Conservation (phyloP, 805 yeast genomes). For the Ogataea philodendri region DNA sequence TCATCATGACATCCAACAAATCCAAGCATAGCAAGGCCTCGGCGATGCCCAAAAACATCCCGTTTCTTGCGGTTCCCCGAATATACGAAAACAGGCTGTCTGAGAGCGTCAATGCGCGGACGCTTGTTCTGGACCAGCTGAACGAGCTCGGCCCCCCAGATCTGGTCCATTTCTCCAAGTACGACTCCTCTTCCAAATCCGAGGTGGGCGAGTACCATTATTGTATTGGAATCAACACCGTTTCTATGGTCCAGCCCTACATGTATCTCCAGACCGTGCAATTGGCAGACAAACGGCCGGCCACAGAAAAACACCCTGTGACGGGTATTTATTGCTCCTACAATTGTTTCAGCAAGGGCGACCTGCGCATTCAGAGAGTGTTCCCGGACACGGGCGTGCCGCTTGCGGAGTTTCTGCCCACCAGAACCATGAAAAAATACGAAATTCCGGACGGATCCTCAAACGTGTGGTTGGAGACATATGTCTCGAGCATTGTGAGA, state of each 20-base stretch:
- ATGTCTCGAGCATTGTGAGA: conserved; percentile 57
- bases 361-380: conserved; percentile 63
- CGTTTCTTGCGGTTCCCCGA: conserved; percentile 29
- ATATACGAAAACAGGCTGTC: conserved; percentile 49
- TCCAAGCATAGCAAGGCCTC: conserved; percentile 1
- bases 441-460: conserved; percentile 41
- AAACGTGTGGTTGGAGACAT: conserved; percentile 58
- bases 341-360: conserved; percentile 72
- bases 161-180: conserved; percentile 52
- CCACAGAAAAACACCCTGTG: conserved; percentile 31
- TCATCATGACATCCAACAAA: too few relatives aligned
- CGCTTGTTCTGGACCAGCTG: conserved; percentile 40
- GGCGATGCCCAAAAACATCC: conserved; percentile 13
- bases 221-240: conserved; percentile 52
- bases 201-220: conserved; percentile 57
- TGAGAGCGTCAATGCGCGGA: conserved; percentile 52
- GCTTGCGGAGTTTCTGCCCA: conserved; percentile 47
- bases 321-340: conserved; percentile 62
- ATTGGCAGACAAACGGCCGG: conserved; percentile 34
- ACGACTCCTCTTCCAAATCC: conserved; percentile 41
- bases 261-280: conserved; percentile 50
- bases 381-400: conserved; percentile 48
- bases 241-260: conserved; percentile 52
- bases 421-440: conserved; percentile 38
- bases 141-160: conserved; percentile 75